Base-by-base conservation (phyloP, 148 eudicot species). In the Cornus controversa region DNA sequence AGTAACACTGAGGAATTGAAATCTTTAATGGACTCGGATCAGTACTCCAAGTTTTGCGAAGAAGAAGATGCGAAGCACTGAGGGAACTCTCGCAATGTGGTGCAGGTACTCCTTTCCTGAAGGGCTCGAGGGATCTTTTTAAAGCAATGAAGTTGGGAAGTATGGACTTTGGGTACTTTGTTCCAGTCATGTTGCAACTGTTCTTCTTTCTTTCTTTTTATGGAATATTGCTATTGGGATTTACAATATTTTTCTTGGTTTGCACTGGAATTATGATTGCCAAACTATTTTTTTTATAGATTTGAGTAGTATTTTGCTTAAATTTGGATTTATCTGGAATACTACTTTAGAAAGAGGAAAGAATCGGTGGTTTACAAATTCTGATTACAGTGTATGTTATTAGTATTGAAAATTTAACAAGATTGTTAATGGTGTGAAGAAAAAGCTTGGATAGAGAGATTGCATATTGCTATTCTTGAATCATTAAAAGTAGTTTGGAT, bases 41-140 rank as follows among this genome's bases (percentile, higher is more conserved):
- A 91, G 77, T 95, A 95, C 85, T 73, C 89, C 78, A 93, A 91
- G 78, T 91, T 91, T 79, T 95, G 97, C 25, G 97, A 95, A 80
- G 97, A 91, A 80, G 99, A 95, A 87, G 97, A 95, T 72, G 82
- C 91, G 14, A 84, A 88, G 26, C 96, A 94, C 75, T 94, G 85
- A 82, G 68, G 69, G 25, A 50, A 10, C 3, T 34, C 22, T 47
- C 67, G 2, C 63, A 9, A 63, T n/a, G 66, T 10, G 50, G 42
- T 26, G 77, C 25, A 40, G 45, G 80, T 28, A 40, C 18, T 58
- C 26, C 26, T 74, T 22, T 63, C 7, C 7, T 69, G 53, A 69
- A 50, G 27, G 47, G 64, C 23, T 71, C 45, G 25, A n/a, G 3
- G 64, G 24, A 7, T 57, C 63, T 9, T 60, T 60, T 20, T 60